Evolutionary conservation across 2,329 filamentous ascomycete species (phyloP), one percentile per base, ranked within the genome.

Genomic region (Furcasterigmium sp.): DNA sequence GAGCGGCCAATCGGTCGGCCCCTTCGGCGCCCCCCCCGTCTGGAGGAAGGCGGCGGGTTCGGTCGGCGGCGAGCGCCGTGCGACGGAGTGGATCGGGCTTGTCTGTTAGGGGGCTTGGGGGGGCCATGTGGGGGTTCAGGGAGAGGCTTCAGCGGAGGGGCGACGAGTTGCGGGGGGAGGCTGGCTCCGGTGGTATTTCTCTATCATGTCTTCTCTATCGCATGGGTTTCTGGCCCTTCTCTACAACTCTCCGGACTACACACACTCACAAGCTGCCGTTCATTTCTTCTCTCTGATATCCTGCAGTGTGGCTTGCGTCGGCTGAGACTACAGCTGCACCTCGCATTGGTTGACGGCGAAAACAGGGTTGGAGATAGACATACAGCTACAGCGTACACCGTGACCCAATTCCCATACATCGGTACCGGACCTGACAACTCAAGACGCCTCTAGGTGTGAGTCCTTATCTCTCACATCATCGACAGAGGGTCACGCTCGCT

Each of bases 51-150:
- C 20, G 26, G 17, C 29, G 18, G 28, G n/a, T 17, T 46, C 48
- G 48, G 48, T 34, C 41, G 38, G 39, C 48, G 48, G 48, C 48
- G 48, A 50, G 48, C 46, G 48, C 48, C 48, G 48, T 50, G 39
- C 28, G 44, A 50, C 48, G 36, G 37, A 37, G 39, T 29, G 38
- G 38, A 28, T 25, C 32, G 15, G 17, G 32, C 11, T 8, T 17
- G 36, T 37, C 36, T n/a, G n/a, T 14, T 37, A 25, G 36, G 6
- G 36, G 36, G 20, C 20, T 37, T 37, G 29, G 14, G 29, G 29
- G 29, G 29, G 29, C 29, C 29, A n/a, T n/a, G n/a, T n/a, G n/a
- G n/a, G n/a, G n/a, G n/a, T n/a, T n/a, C n/a, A n/a, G n/a, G n/a
- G n/a, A n/a, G n/a, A n/a, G n/a, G n/a, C n/a, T n/a, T n/a, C n/a